Evolutionary conservation across 257 asterid species (phyloP), one percentile per base, ranked within the genome.

Genomic region (Solanum peruvianum): DNA sequence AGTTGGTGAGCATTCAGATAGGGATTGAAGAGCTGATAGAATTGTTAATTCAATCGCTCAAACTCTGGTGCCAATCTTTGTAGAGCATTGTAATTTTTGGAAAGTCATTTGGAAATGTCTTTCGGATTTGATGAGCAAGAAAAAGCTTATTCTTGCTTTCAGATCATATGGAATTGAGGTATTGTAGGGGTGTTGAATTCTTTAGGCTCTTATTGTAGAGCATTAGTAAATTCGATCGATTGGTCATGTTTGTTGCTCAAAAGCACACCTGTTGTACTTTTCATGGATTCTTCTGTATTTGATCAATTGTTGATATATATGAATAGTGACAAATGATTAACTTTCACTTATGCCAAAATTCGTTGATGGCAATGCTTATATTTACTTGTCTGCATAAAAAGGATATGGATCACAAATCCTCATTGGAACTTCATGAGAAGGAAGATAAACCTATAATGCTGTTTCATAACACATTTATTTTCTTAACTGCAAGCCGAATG

Each of bases 141-240:
- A 33, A 92, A 89, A 33, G 91, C 89, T 89, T 39, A 73, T 72
- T 45, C 88, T 88, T 45, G 89, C 89, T 87, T 88, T 62, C 62
- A 80, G 45, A 82, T 85, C 88, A 69, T 49, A 58, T 72, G 62
- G 89, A 87, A 88, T 82, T 91, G 88, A 91, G 86, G 85, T 87
- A 73, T 83, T 77, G 73, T 62, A 86, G 87, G 72, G 89, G 47
- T 87, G 87, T 85, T 47, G 81, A 89, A 85, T 88, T 82, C 84
- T 89, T 70, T 85, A 87, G 39, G 88, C 83, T 87, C 85, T 81
- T 87, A 90, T 66, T 71, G 75, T 25, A 49, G 37, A 52, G 42
- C 72, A 78, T 67, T 56, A 75, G 67, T 85, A 82, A 83, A 69
- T 45, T 66, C 83, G 44, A 67, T 82, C 60, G 44, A 62, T 78